These are phyloP conservation scores for Corynascus novoguineensis DNA, from an alignment of 495 filamentous ascomycete species.

Conservation along the genomic window DNA sequence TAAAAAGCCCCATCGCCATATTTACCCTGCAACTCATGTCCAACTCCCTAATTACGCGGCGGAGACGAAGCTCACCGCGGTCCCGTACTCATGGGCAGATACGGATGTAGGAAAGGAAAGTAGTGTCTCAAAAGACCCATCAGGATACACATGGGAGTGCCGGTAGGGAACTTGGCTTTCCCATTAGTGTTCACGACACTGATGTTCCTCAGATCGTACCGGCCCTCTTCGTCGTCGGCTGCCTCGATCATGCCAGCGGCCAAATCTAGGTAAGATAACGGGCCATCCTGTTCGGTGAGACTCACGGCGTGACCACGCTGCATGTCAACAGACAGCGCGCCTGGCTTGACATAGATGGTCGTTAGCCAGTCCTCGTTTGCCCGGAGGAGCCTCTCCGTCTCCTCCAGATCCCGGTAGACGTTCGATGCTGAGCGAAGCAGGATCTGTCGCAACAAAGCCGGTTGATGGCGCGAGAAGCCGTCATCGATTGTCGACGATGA, in stretches of 20 bases:
- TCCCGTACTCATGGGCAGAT: background rate
- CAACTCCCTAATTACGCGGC: background rate
- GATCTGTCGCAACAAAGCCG: conserved; percentile 23
- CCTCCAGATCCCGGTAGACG: conserved; percentile 35
- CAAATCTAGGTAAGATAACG: conserved; percentile 41
- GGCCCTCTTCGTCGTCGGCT: conserved; percentile 32
- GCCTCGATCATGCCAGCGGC: conserved; percentile 47
- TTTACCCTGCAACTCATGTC: background rate
- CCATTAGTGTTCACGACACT: conserved; percentile 21
- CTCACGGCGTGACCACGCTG: conserved; percentile 39
- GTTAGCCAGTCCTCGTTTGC: conserved; percentile 33
- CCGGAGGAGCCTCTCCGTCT: conserved; percentile 35
- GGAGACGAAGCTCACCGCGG: too few species aligned
- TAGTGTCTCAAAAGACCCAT: background rate
- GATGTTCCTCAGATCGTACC: conserved; percentile 37
- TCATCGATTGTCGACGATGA: conserved; percentile 36
- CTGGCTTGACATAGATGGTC: conserved; percentile 43
- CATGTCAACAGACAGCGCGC: conserved; percentile 34
- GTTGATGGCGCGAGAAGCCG: conserved; percentile 24
- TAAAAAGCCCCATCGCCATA: background rate
- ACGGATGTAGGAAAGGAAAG: background rate
- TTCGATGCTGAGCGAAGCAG: conserved; percentile 25
- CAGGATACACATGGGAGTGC: background rate
- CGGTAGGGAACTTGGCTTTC: background rate
- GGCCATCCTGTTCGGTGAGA: conserved; percentile 29